Conservation (phyloP, 192 early-diverging fungal genomes). For the Coemansia sp. region DNA sequence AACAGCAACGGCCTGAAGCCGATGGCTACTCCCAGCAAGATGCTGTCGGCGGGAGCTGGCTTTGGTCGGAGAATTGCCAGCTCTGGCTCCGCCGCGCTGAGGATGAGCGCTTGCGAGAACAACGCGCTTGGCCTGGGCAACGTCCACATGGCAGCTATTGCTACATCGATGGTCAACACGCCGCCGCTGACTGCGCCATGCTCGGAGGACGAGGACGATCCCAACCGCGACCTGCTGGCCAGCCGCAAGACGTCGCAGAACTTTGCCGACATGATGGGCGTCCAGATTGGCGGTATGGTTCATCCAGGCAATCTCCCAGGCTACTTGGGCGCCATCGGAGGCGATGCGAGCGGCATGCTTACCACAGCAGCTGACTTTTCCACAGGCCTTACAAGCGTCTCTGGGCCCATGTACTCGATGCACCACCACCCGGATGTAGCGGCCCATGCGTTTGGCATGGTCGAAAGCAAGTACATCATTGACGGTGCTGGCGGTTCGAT, state of each 20-base stretch:
- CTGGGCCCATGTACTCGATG: constrained; percentile 8
- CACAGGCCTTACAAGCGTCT: not conserved
- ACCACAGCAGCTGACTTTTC: not conserved
- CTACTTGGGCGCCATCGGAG: constrained; percentile 11
- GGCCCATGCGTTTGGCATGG: not conserved
- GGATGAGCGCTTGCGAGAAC: constrained; percentile 38
- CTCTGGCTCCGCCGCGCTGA: constrained; percentile 14
- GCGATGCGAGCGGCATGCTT: not conserved
- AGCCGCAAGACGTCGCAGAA: constrained; percentile 25
- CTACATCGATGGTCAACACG: constrained; percentile 17
- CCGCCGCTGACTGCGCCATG: constrained; percentile 43
- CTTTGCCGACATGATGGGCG: constrained; percentile 7
- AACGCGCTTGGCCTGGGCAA: constrained; percentile 28
- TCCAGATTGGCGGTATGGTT: constrained; percentile 9
- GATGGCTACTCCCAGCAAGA: constrained; percentile 8
- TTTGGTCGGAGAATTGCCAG: constrained; percentile 6
- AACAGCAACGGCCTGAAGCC: constrained; percentile 18
- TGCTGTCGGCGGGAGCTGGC: not conserved
- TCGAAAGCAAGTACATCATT: not conserved
- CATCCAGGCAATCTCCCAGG: constrained; percentile 9
- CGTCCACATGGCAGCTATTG: constrained; percentile 10
- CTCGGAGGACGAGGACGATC: constrained; percentile 49
- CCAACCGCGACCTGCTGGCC: constrained; percentile 6
- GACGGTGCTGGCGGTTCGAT: not conserved
- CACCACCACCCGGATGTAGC: not conserved